phyloP scores from a whole-genome alignment of 192 early-diverging fungal species.

The Backusella mclennaniae region DNA sequence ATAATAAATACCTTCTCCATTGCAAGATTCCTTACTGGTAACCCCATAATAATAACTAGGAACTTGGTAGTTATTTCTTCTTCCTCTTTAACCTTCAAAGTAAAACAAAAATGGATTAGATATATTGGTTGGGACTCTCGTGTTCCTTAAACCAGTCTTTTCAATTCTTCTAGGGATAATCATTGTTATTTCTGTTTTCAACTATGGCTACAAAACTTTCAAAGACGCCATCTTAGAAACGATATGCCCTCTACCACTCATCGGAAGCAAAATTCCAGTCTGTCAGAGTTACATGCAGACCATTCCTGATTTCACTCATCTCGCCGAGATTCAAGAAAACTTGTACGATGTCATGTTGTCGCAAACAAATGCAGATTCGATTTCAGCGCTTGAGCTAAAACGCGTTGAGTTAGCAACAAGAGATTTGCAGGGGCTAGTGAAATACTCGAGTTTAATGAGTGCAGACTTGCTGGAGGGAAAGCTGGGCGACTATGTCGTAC shows the following conservation, averaged over 20 bases:
- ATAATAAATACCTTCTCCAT: background rate
- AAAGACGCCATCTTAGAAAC: background rate
- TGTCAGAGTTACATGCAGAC: constrained; percentile 5
- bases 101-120: background rate
- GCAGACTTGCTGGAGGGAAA: constrained; percentile 33
- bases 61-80: background rate
- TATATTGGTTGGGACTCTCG: background rate
- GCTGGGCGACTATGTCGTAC: constrained; percentile 37
- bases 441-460: constrained; percentile 40
- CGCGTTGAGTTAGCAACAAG: constrained; percentile 46
- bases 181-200: background rate
- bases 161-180: background rate
- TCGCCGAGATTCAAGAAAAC: constrained; percentile 47
- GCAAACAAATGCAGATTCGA: constrained; percentile 30
- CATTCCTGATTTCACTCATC: constrained; percentile 48
- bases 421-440: constrained; percentile 49
- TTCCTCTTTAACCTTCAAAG: background rate
- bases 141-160: background rate
- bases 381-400: constrained; percentile 44
- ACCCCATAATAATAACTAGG: background rate
- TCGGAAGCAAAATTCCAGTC: background rate
- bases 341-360: constrained; percentile 40
- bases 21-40: constrained; percentile 1
- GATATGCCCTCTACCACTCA: background rate
- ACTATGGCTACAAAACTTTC: background rate